A percentile compares a stretch with the other conserved stretches of the same genome.
Conservation (phyloP, 225 moss, liverwort and hornwort genomes). For the Polytrichum commune region DNA sequence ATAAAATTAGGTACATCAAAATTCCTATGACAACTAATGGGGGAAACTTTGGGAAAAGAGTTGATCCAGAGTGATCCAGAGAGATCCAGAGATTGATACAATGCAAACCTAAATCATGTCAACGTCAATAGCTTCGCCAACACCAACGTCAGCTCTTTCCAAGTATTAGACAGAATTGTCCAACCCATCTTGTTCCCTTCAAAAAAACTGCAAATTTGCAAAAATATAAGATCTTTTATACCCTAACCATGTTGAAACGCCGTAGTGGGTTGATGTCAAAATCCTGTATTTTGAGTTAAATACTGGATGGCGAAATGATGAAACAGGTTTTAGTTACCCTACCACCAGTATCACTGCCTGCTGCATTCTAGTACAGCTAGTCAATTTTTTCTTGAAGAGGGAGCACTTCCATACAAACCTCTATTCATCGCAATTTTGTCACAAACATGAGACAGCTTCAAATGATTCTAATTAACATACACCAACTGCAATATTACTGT, state of each 20-base stretch:
- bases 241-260: not conserved
- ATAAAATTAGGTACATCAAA: not conserved
- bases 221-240: not conserved
- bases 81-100: not conserved
- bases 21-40: not conserved
- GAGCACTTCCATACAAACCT: not conserved
- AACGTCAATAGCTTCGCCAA: not conserved
- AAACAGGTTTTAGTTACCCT: constrained; percentile 55
- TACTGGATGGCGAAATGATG: too few species aligned
- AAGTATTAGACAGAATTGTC: not conserved
- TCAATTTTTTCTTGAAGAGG: not conserved
- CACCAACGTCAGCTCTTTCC: not conserved
- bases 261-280: not conserved
- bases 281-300: not conserved
- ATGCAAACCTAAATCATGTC: not conserved
- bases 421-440: not conserved
- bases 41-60: not conserved
- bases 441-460: not conserved
- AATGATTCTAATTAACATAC: too few species aligned
- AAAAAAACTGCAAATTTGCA: not conserved
- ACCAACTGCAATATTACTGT: too few species aligned
- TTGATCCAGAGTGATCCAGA: not conserved
- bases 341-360: constrained; percentile 88
- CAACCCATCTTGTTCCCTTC: not conserved
- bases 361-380: not conserved